Percentiles rank a stretch among this genome's conserved stretches.
Evolutionary conservation across 2,329 filamentous ascomycete species (phyloP).

Genomic region (Botryotinia globosa): DNA sequence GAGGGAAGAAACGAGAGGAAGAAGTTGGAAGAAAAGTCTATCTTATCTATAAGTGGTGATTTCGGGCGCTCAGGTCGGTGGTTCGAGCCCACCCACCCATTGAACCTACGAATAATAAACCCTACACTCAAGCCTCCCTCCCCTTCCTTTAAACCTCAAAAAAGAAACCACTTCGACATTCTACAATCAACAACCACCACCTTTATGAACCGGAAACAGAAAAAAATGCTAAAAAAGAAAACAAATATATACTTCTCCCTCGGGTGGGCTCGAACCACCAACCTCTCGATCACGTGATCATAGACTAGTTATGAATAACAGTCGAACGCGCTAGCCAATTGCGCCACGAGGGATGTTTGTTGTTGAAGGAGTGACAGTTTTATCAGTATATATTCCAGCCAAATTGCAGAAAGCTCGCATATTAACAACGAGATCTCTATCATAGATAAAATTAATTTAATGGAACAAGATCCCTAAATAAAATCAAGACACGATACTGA

Average conservation of each 20-base stretch:
- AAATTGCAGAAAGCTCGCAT: rapidly evolving
- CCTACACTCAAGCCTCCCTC: neutral
- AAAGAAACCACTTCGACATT: neutral
- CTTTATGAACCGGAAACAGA: rapidly evolving
- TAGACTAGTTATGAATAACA: neutral
- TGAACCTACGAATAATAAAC: neutral
- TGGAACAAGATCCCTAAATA: neutral
- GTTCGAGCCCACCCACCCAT: neutral
- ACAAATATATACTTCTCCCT: neutral
- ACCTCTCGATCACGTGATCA: conserved; percentile 8
- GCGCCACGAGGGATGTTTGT: conserved; percentile 3
- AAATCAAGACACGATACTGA: neutral
- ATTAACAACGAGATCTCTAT: neutral
- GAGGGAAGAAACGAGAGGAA: rapidly evolving
- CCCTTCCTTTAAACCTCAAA: neutral
- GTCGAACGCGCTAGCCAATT: conserved; percentile 20
- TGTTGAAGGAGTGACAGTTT: rapidly evolving
- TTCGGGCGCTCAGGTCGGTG: neutral
- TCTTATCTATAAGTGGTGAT: no score
- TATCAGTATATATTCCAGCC: rapidly evolving
- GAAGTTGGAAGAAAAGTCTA: no score
- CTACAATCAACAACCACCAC: no score
- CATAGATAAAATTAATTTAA: neutral
- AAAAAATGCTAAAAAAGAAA: neutral
- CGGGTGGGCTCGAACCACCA: conserved; percentile 14